phyloP scores from a whole-genome alignment of 805 yeast species.

The Danielozyma ontarioensis region DNA sequence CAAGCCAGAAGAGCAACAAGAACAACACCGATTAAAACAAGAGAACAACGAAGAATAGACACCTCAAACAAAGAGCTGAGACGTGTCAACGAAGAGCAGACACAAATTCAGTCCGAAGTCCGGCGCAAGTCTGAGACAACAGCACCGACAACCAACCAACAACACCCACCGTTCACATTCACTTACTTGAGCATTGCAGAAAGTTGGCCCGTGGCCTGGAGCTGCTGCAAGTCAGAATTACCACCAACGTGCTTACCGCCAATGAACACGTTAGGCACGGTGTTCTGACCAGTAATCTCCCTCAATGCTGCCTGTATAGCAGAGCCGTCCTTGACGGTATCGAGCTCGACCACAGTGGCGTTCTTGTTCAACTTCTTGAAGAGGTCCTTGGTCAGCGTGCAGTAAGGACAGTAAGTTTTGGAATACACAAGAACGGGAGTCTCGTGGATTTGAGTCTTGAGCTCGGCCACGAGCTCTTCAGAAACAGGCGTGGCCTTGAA shows the following conservation, averaged over 20 bases:
- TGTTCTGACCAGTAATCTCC: conserved; percentile 29
- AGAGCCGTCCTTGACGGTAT: conserved; percentile 20
- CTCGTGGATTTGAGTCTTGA: conserved; percentile 6
- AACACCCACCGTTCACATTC: conserved; percentile 1
- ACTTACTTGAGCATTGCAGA: background rate
- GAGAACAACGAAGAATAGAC: too few relatives aligned
- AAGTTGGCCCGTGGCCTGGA: conserved; percentile 20
- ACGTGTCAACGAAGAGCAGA: too few relatives aligned
- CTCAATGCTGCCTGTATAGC: conserved; percentile 24
- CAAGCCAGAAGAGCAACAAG: too few relatives aligned
- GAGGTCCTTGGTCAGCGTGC: conserved; percentile 18
- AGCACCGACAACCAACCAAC: too few relatives aligned
- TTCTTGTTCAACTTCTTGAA: conserved; percentile 10
- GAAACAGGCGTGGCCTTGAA: conserved; percentile 10
- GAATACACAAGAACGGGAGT: conserved; percentile 20
- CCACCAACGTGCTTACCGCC: conserved; percentile 36
- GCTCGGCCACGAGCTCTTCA: conserved; percentile 5
- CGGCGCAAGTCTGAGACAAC: too few relatives aligned
- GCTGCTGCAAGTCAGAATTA: conserved; percentile 28
- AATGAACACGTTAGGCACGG: conserved; percentile 34
- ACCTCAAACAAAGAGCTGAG: too few relatives aligned
- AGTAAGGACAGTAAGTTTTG: conserved; percentile 28
- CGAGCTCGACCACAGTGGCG: conserved; percentile 24
- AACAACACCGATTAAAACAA: too few relatives aligned
- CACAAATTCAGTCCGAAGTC: too few relatives aligned